A percentile compares a stretch with the other conserved stretches of the same genome.
Evolutionary conservation across 257 asterid species (phyloP).

Genomic region (Dorcoceras hygrometricum): DNA sequence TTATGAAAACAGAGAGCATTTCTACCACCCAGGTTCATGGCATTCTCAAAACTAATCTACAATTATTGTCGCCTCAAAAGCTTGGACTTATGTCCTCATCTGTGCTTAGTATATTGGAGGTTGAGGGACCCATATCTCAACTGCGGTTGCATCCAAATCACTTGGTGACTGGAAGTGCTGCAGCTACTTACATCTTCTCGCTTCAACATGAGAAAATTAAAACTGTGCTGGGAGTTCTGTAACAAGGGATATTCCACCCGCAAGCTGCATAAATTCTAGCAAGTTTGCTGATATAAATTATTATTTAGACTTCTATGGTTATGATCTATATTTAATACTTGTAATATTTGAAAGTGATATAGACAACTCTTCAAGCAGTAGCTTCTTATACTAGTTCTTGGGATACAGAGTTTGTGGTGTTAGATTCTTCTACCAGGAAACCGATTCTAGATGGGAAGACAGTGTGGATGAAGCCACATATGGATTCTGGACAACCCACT

Average conservation of each 20-base stretch:
- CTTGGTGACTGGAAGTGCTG: slow-evolving; percentile 84
- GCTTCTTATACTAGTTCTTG: too few relatives aligned
- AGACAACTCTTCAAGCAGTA: slow-evolving; percentile 34
- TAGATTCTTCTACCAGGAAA: too few relatives aligned
- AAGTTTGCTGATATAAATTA: slow-evolving; percentile 55
- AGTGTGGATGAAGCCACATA: too few relatives aligned
- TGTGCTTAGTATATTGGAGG: slow-evolving; percentile 60
- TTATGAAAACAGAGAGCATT: slow-evolving; percentile 35
- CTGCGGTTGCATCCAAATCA: slow-evolving; percentile 95
- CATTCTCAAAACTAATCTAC: slow-evolving; percentile 91
- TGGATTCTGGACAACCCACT: too few relatives aligned
- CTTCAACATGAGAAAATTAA: slow-evolving; percentile 78
- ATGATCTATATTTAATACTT: slow-evolving; percentile 69
- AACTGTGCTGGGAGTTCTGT: slow-evolving; percentile 40
- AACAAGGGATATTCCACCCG: slow-evolving; percentile 62
- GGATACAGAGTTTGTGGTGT: too few relatives aligned
- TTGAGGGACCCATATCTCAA: slow-evolving; percentile 73
- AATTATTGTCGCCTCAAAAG: slow-evolving; percentile 88
- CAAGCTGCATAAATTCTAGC: slow-evolving; percentile 55
- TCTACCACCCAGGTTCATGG: slow-evolving; percentile 91
- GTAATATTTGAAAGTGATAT: slow-evolving; percentile 38
- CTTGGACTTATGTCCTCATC: slow-evolving; percentile 79
- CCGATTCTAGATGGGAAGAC: too few relatives aligned
- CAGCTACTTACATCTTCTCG: slow-evolving; percentile 83
- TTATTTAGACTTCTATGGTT: slow-evolving; percentile 69